Conservation (phyloP, 208 protist species). For the Lotmaria passim region DNA sequence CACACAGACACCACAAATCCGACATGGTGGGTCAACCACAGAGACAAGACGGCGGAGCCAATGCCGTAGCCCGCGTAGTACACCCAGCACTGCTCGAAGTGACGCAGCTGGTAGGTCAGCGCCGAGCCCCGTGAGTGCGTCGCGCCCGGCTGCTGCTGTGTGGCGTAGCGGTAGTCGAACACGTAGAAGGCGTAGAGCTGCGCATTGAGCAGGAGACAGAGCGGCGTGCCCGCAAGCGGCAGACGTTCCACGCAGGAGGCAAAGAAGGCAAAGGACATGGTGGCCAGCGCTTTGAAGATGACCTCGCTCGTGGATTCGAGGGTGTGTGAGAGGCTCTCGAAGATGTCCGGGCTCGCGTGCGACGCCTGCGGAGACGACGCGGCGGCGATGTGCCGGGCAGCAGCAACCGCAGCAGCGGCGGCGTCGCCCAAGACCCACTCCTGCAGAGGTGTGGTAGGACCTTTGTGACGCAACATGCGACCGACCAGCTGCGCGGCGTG, state of each 20-base stretch:
- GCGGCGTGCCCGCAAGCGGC: conserved; percentile 22
- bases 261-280: conserved; percentile 50
- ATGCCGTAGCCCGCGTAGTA: conserved; percentile 75
- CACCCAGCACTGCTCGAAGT: conserved; percentile 64
- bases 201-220: conserved; percentile 52
- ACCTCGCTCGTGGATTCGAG: conserved; percentile 50
- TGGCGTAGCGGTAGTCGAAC: conserved; percentile 71
- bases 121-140: conserved; percentile 22
- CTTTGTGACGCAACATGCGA: conserved; percentile 31
- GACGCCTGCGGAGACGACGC: neutral
- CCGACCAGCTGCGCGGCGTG: conserved; percentile 9
- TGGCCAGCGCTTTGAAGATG: conserved; percentile 64
- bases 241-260: conserved; percentile 23
- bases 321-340: conserved; percentile 12
- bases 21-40: conserved; percentile 27
- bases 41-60: conserved; percentile 41
- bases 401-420: conserved; percentile 7
- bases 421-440: conserved; percentile 39
- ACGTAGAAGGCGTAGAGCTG: conserved; percentile 80
- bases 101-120: conserved; percentile 42
- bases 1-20: conserved; percentile 49
- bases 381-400: neutral
- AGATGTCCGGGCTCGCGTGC: conserved; percentile 19
- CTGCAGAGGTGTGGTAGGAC: conserved; percentile 22
- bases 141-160: conserved; percentile 29